A percentile compares a stretch with the other conserved stretches of the same genome.
Evolutionary conservation across 768 basidiomycete genomes (phyloP).

Genomic region (Leccinum barrowsii): DNA sequence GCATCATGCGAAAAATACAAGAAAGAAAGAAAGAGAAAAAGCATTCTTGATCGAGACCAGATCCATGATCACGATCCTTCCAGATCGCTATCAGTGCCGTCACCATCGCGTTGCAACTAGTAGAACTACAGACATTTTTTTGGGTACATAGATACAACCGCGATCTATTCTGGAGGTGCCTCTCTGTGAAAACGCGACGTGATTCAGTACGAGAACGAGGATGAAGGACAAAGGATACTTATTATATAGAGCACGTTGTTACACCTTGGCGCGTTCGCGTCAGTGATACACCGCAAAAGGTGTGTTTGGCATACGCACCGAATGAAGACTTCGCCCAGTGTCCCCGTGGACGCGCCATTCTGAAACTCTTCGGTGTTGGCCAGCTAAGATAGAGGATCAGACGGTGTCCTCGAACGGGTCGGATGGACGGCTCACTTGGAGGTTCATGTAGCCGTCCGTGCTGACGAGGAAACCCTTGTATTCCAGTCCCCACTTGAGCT

Average conservation of each 20-base stretch:
- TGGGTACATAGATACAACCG: slow-evolving; percentile 3
- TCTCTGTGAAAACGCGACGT: slow-evolving; percentile 55
- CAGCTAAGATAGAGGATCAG: slow-evolving; percentile 28
- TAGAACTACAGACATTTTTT: slow-evolving; percentile 8
- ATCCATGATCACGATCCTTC: slow-evolving; percentile 2
- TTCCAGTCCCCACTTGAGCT: slow-evolving; percentile 97
- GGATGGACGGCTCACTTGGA: slow-evolving; percentile 61
- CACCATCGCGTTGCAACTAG: slow-evolving; percentile 4
- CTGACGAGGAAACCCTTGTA: slow-evolving; percentile 99
- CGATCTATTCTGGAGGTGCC: slow-evolving; percentile 51
- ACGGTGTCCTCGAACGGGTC: background rate
- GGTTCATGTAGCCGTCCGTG: slow-evolving; percentile 99
- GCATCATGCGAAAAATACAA: background rate
- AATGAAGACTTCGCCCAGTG: slow-evolving; percentile 98
- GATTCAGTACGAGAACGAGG: slow-evolving; percentile 16
- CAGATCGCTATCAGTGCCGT: slow-evolving; percentile 3
- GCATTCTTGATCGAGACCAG: background rate
- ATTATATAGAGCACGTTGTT: slow-evolving; percentile 97
- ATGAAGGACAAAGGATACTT: slow-evolving; percentile 42
- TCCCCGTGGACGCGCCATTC: slow-evolving; percentile 91
- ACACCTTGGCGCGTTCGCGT: slow-evolving; percentile 49
- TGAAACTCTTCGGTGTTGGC: slow-evolving; percentile 99
- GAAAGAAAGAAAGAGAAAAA: background rate
- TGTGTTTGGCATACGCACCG: slow-evolving; percentile 50
- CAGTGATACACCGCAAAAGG: slow-evolving; percentile 2